These are phyloP conservation scores for Phlebiopsis gigantea DNA, from an alignment of 768 basidiomycete species.

Conservation along the genomic window DNA sequence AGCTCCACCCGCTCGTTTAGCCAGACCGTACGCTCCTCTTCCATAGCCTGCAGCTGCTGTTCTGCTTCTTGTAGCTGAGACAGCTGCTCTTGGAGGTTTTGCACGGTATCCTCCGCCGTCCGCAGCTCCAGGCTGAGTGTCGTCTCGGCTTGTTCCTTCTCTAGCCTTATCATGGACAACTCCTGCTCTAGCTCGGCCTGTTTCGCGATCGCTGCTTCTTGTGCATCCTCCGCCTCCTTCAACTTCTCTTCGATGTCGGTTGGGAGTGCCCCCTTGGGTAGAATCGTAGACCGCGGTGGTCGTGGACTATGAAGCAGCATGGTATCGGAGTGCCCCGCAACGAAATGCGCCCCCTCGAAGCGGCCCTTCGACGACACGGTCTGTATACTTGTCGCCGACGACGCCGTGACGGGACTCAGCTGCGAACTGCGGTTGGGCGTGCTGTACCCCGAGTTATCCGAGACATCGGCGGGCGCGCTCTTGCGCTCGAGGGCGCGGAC, in stretches of 20 bases:
- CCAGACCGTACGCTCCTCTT: conserved; percentile 47
- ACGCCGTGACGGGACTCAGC: conserved; percentile 39
- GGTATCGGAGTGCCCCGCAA: conserved; percentile 74
- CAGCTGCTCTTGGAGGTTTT: conserved; percentile 49
- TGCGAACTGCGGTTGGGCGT: conserved; percentile 47
- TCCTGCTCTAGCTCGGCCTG: conserved; percentile 60
- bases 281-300: conserved; percentile 33
- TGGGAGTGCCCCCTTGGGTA: conserved; percentile 26
- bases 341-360: conserved; percentile 82
- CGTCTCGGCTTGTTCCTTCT: conserved; percentile 67
- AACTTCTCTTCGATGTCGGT: conserved; percentile 59
- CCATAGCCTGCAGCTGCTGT: conserved; percentile 29
- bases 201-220: conserved; percentile 54
- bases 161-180: conserved; percentile 52
- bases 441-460: conserved; percentile 44
- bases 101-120: conserved; percentile 59
- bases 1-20: conserved; percentile 40
- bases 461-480: conserved; percentile 29
- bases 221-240: conserved; percentile 51
- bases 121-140: conserved; percentile 62
- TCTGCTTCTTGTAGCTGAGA: conserved; percentile 46
- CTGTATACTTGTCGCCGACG: conserved; percentile 37
- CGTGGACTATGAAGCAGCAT: conserved; percentile 42
- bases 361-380: conserved; percentile 44
- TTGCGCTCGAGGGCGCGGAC: conserved; percentile 63